A percentile compares a stretch with the other conserved stretches of the same genome.
These are phyloP conservation scores for Naganishia cerealis DNA, from an alignment of 1,284 basidiomycete species.

Conservation along the genomic window DNA sequence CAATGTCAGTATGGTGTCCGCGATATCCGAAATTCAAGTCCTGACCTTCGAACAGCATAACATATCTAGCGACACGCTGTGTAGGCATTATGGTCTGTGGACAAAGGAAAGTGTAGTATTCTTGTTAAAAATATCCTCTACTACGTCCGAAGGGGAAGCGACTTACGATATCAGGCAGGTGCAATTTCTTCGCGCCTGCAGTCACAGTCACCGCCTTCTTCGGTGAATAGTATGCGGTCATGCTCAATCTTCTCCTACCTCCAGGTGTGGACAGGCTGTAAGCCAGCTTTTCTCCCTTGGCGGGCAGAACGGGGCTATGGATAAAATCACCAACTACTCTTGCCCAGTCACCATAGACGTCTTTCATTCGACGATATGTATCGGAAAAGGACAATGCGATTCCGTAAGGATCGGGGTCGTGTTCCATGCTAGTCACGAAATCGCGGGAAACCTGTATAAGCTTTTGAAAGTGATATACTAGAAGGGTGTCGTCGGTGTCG, in stretches of 20 bases:
- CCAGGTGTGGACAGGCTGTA: constrained; percentile 10
- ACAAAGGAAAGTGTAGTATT: too few relatives aligned
- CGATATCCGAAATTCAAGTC: not conserved
- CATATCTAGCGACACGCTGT: constrained; percentile 11
- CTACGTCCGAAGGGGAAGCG: too few relatives aligned
- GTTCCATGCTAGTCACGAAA: constrained; percentile 8
- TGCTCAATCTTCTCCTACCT: not conserved
- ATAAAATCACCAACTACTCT: constrained; percentile 5
- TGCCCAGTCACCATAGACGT: constrained; percentile 12
- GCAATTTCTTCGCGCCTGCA: not conserved
- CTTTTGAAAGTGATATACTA: constrained; percentile 8
- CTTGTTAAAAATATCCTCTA: not conserved
- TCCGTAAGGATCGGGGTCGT: constrained; percentile 17
- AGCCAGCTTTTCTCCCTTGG: not conserved
- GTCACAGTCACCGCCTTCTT: not conserved
- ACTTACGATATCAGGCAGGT: constrained; percentile 12
- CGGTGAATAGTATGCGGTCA: not conserved
- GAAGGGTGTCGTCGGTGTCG: not conserved
- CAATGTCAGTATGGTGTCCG: not conserved
- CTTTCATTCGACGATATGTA: not conserved
- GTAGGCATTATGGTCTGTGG: constrained; percentile 22
- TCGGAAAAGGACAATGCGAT: constrained; percentile 5
- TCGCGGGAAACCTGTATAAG: constrained; percentile 4
- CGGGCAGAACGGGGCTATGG: not conserved
- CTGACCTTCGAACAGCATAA: constrained; percentile 13